Percentiles rank a stretch among this genome's conserved stretches.
These are phyloP conservation scores for Nidularia pulvinata DNA, from an alignment of 768 basidiomycete species.

Conservation along the genomic window DNA sequence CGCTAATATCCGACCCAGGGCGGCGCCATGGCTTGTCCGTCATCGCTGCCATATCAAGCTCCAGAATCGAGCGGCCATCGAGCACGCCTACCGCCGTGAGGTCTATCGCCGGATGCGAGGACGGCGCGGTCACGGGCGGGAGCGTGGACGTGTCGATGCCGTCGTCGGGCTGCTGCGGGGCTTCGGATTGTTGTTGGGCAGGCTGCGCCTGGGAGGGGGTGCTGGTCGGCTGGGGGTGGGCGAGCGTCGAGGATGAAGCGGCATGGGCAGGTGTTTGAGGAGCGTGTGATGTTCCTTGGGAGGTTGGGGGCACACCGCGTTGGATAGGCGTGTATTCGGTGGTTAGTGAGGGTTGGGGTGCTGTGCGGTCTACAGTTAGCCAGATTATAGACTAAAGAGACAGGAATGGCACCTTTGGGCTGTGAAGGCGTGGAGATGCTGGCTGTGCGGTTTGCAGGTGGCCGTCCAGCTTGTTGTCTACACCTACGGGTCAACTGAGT, in stretches of 20 bases:
- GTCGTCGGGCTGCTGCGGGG: conserved; percentile 28
- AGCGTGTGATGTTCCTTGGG: conserved; percentile 9
- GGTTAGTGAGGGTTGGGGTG: conserved; percentile 60
- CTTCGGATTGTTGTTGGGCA: conserved; percentile 5
- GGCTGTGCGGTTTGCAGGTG: conserved; percentile 24
- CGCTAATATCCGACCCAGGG: conserved; percentile 90
- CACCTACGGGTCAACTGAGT: neutral
- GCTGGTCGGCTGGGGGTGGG: conserved; percentile 9
- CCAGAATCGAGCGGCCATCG: conserved; percentile 80
- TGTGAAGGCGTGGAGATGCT: conserved; percentile 25
- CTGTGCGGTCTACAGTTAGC: conserved; percentile 14
- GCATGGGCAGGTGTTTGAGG: conserved; percentile 7
- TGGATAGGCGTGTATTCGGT: conserved; percentile 83
- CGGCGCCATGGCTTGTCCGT: conserved; percentile 89
- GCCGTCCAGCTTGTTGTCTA: conserved; percentile 33
- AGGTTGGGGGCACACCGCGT: conserved; percentile 44
- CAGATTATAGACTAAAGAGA: neutral
- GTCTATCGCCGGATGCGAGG: conserved; percentile 81
- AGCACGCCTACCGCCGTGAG: conserved; percentile 63
- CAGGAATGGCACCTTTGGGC: conserved; percentile 21
- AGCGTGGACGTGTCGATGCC: conserved; percentile 66
- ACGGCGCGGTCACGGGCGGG: conserved; percentile 68
- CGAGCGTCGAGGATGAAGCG: conserved; percentile 11
- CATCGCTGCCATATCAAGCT: conserved; percentile 76
- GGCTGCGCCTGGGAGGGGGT: conserved; percentile 4